Percentiles rank a stretch among this genome's conserved stretches.
These are phyloP conservation scores for Phyllosticta capitalensis DNA, from an alignment of 2,329 filamentous ascomycete species.

Conservation along the genomic window DNA sequence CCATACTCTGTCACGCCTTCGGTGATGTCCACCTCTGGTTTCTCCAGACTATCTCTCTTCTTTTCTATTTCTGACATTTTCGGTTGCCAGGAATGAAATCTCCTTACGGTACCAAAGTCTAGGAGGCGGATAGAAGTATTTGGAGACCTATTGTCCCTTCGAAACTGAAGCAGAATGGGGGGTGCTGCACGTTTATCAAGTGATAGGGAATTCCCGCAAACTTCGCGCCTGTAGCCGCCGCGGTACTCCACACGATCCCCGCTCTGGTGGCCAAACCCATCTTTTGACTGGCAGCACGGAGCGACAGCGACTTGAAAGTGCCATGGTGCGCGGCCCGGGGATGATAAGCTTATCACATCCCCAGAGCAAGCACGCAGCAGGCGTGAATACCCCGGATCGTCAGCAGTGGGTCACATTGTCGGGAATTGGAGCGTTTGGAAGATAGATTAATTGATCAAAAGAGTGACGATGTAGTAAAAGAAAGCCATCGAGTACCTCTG, in stretches of 20 bases:
- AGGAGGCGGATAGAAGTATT: neutral
- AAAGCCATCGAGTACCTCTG: neutral
- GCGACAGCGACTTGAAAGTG: neutral
- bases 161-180: neutral
- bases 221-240: neutral
- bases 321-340: neutral
- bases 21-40: slow-evolving; percentile 1
- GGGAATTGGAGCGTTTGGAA: neutral
- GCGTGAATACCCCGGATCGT: neutral
- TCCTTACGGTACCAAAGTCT: neutral
- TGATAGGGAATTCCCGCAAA: neutral
- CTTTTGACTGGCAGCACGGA: neutral
- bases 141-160: neutral
- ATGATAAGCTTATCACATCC: neutral
- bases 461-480: neutral
- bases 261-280: neutral
- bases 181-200: neutral
- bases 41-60: neutral
- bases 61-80: slow-evolving; percentile 5
- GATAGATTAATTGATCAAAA: neutral
- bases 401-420: neutral
- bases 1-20: slow-evolving; percentile 2
- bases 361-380: neutral
- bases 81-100: neutral
- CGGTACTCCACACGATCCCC: neutral